Evolutionary conservation across 345 rosid genomes (phyloP).

Genomic region (Linum lewisii): DNA sequence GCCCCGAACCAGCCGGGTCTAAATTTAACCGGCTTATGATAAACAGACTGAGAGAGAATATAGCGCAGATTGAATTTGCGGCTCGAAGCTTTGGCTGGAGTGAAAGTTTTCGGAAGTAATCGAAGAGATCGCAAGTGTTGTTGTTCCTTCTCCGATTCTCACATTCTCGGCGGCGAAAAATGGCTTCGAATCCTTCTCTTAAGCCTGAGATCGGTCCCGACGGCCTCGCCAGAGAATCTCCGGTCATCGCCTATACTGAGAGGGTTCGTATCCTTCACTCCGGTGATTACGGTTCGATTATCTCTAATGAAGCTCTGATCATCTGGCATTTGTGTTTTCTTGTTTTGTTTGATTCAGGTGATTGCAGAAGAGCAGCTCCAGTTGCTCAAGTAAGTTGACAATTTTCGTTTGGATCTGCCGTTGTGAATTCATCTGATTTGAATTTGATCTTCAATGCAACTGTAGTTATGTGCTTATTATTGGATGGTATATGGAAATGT

Average conservation of each 20-base stretch:
- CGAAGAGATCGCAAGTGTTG: not conserved
- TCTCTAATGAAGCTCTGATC: not conserved
- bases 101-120: not conserved
- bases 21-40: not conserved
- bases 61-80: not conserved
- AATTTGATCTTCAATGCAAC: not conserved
- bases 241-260: constrained; percentile 85
- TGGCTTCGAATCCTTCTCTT: constrained; percentile 58
- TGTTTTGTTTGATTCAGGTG: constrained; percentile 30
- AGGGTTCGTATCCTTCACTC: constrained; percentile 31
- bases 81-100: not conserved
- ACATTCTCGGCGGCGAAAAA: constrained; percentile 9
- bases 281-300: not conserved
- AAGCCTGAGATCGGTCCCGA: constrained; percentile 80
- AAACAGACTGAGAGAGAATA: not conserved
- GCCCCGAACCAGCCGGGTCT: no score
- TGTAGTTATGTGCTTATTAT: not conserved
- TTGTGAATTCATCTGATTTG: not conserved
- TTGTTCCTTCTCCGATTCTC: not conserved
- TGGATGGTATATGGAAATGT: not conserved
- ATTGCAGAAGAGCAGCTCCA: constrained; percentile 85
- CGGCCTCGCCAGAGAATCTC: constrained; percentile 75
- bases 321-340: constrained; percentile 5
- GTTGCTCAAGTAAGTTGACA: constrained; percentile 48
- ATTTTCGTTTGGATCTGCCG: not conserved